Conservation (phyloP, 169 alveolate species). For the Cryptosporidium canis region DNA sequence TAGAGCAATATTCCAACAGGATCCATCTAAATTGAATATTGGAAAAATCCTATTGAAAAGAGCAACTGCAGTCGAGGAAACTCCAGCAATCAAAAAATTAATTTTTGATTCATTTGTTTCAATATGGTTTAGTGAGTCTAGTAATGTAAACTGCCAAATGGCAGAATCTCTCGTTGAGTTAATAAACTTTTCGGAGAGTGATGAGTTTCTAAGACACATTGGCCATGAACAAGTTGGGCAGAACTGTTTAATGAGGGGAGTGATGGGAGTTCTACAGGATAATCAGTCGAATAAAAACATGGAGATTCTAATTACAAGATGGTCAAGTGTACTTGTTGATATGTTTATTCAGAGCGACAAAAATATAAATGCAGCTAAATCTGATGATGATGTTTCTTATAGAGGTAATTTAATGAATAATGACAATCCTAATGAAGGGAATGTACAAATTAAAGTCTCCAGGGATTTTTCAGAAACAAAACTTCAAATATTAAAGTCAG, state of each 20-base stretch:
- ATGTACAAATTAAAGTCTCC: neutral
- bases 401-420: neutral
- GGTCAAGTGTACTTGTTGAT: constrained; percentile 41
- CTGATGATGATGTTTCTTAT: neutral
- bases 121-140: constrained; percentile 34
- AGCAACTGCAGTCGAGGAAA: constrained; percentile 54
- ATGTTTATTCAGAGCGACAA: constrained; percentile 43
- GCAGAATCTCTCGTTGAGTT: constrained; percentile 7
- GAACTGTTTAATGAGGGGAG: neutral
- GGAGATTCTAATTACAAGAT: constrained; percentile 35
- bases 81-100: constrained; percentile 1
- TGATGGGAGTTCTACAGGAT: neutral
- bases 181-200: constrained; percentile 34
- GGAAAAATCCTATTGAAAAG: constrained; percentile 36
- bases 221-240: neutral
- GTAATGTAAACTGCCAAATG: neutral
- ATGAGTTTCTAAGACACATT: constrained; percentile 3
- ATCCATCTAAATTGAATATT: constrained; percentile 11
- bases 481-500: constrained; percentile 38
- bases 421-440: neutral
- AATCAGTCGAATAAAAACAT: neutral
- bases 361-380: neutral
- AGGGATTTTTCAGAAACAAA: constrained; percentile 19
- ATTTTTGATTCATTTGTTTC: constrained; percentile 34
- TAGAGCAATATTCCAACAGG: neutral